Evolutionary conservation across 495 filamentous ascomycete genomes (phyloP), one percentile per base, ranked within the genome.

Genomic region (Neurospora sp.): DNA sequence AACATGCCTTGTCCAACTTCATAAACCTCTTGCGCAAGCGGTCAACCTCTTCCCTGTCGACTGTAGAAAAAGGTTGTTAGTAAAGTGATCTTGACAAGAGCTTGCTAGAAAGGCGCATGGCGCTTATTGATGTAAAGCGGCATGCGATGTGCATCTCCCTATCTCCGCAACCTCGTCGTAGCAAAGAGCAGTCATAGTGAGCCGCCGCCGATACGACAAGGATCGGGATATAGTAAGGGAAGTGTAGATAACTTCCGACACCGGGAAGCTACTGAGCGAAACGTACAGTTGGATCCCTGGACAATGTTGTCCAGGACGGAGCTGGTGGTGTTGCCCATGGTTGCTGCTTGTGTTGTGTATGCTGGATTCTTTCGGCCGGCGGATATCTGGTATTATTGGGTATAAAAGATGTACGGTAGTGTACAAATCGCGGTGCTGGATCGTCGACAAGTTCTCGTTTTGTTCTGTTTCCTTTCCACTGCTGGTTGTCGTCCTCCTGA

Each of bases 11-110:
- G 82, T 99, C 96, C 62, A 99, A 87, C 82, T 99, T 99, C 95
- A 98, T 98, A 79, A 99, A 99, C 72, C 95, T 88, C 84, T 98
- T 99, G 76, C 93, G 89, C 75, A 99, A 86, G 74, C 96, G 87
- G 78, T 98, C 96, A 38, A 99, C 94, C 81, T 99, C 96, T 77
- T 98, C 96, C 77, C 92, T 89, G 84, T 99, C 92, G 86, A 99
- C 96, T 99, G 78, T 75, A 39, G 74, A 38, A 75, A 70, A 20
- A 39, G 5, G 6, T 31, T 66, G 14, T 66, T 18, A 66, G 54
- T 66, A 37, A 35, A 66, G 11, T 66, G 14, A 37, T 35, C 27
- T 35, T 35, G 23, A 66, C 27, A 16, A 35, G 12, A 35, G 54
- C n/a, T 69, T 70, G 16, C 71, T 40, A 46, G 71, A 70, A 70